A percentile compares a stretch with the other conserved stretches of the same genome.
These are phyloP conservation scores for Coelomomyces lativittatus DNA, from an alignment of 371 early-diverging fungal genomes.

Conservation along the genomic window DNA sequence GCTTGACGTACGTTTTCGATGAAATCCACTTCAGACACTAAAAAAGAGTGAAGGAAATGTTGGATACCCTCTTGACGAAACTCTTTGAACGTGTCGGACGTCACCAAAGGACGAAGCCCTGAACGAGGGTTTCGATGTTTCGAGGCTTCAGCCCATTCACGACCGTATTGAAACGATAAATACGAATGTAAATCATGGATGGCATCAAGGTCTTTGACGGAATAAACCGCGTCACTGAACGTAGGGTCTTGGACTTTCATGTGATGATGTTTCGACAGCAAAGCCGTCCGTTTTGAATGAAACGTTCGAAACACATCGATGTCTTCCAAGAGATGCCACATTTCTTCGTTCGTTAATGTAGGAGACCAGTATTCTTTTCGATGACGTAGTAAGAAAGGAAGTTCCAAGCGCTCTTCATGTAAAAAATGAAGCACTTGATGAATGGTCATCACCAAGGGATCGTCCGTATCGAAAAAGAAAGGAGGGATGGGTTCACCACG, in stretches of 20 bases:
- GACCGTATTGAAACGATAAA: conserved; percentile 46
- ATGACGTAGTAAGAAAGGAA: conserved; percentile 73
- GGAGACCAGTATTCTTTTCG: conserved; percentile 53
- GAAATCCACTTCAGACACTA: not conserved
- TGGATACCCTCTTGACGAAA: not conserved
- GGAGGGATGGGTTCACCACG: too few species aligned
- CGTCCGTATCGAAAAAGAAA: too few species aligned
- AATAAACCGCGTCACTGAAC: conserved; percentile 17
- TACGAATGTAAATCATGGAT: conserved; percentile 56
- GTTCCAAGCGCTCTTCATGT: conserved; percentile 58
- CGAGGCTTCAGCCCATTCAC: conserved; percentile 31
- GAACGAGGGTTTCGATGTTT: too few species aligned
- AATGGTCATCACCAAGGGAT: too few species aligned
- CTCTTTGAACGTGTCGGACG: too few species aligned
- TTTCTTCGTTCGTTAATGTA: conserved; percentile 38
- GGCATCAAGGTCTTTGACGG: conserved; percentile 46
- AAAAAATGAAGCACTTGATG: conserved; percentile 49
- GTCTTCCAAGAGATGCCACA: conserved; percentile 76
- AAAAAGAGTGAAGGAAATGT: not conserved
- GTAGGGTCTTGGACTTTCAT: conserved; percentile 26
- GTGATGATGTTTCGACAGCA: conserved; percentile 19
- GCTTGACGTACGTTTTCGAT: not conserved
- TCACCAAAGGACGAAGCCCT: too few species aligned
- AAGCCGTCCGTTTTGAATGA: conserved; percentile 11
- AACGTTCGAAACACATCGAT: conserved; percentile 59